Conservation (phyloP, 139 green algal species). For the Micractinium conductrix region DNA sequence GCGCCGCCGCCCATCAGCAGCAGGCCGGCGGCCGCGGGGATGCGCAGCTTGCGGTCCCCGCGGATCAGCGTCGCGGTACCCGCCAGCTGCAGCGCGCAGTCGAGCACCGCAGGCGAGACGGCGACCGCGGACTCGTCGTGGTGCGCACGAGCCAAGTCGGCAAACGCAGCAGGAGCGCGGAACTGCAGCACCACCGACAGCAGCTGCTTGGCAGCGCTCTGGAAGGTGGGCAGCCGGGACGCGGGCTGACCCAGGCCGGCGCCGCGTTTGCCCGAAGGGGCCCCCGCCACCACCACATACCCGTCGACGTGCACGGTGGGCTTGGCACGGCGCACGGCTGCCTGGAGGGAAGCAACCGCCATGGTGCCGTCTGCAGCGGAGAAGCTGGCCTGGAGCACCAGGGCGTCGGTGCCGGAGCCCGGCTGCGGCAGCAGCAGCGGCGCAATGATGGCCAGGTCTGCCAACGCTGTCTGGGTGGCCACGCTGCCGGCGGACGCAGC, state of each 20-base stretch:
- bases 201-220: constrained; percentile 6
- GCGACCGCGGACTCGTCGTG: constrained; percentile 28
- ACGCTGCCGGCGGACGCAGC: background rate
- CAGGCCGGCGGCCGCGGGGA: constrained; percentile 32
- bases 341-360: constrained; percentile 9
- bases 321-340: background rate
- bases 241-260: background rate
- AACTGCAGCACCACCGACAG: background rate
- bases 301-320: background rate
- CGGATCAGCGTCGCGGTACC: background rate
- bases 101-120: constrained; percentile 44
- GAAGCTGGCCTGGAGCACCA: constrained; percentile 2
- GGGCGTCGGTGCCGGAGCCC: background rate
- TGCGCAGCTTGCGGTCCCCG: constrained; percentile 28
- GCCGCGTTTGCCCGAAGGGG: background rate
- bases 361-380: constrained; percentile 24
- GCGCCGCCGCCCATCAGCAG: constrained; percentile 24
- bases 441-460: constrained; percentile 27
- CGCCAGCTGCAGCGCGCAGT: constrained; percentile 46
- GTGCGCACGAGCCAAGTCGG: background rate
- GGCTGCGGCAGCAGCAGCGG: constrained; percentile 34
- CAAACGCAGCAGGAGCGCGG: constrained; percentile 10
- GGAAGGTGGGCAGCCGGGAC: background rate
- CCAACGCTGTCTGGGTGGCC: background rate
- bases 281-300: background rate